Percentiles rank a stretch among this genome's conserved stretches.
Conservation (phyloP, 1,284 basidiomycete species). For the Fistulinella cinereoalba region DNA sequence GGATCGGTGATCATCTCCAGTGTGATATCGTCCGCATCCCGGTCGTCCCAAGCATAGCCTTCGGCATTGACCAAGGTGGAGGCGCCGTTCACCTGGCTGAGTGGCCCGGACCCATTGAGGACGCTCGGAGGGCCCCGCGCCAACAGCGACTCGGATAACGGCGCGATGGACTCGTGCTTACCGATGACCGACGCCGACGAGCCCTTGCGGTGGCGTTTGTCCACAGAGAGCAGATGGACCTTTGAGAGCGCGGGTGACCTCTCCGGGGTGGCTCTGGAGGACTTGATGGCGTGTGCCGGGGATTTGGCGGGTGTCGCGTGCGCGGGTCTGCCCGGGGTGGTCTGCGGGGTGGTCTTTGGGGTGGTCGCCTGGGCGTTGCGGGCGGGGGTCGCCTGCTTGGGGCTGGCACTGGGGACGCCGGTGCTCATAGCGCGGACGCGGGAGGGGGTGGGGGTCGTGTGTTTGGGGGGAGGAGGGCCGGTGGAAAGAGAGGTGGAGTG, state of each 20-base stretch:
- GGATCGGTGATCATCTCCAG: constrained; percentile 70
- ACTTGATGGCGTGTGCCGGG: constrained; percentile 18
- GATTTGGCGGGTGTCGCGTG: constrained; percentile 20
- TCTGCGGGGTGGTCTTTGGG: constrained; percentile 14
- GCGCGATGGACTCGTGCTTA: constrained; percentile 16
- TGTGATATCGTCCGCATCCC: constrained; percentile 39
- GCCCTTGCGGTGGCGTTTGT: constrained; percentile 22
- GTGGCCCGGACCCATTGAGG: constrained; percentile 16
- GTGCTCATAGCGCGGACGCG: constrained; percentile 24
- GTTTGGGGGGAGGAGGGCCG: constrained; percentile 15
- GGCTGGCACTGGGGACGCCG: constrained; percentile 4
- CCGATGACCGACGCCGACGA: constrained; percentile 20
- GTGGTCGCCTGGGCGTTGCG: constrained; percentile 16
- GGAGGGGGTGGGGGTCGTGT: constrained; percentile 23
- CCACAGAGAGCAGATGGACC: constrained; percentile 14
- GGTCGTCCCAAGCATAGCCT: constrained; percentile 29
- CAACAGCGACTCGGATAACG: constrained; percentile 26
- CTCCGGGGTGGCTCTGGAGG: constrained; percentile 23
- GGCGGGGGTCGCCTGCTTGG: constrained; percentile 16
- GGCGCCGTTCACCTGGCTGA: constrained; percentile 26
- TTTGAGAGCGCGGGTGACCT: constrained; percentile 22
- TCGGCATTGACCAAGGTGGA: constrained; percentile 21
- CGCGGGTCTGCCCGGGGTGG: constrained; percentile 17
- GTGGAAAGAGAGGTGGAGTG: constrained; percentile 27
- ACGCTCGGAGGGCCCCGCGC: constrained; percentile 20